Evolutionary conservation across 352 stramenopile species (phyloP).

Genomic region (Phytophthora hybrid): DNA sequence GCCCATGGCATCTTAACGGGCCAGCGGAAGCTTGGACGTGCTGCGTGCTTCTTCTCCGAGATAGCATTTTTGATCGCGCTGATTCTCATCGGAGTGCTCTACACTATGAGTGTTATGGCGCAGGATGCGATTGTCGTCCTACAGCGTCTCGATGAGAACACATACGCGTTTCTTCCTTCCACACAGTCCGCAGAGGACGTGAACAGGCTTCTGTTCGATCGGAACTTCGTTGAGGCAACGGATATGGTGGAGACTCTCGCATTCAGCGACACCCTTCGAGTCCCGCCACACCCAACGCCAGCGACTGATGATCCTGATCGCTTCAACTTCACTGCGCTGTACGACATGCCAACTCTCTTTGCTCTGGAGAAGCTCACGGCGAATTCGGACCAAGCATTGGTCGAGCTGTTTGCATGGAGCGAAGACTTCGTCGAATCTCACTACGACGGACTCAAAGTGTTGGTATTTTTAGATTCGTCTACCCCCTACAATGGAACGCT

Average conservation of each 20-base stretch:
- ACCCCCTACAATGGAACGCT: slow-evolving; percentile 65
- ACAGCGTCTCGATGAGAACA: slow-evolving; percentile 46
- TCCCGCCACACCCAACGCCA: slow-evolving; percentile 67
- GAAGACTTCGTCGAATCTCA: slow-evolving; percentile 45
- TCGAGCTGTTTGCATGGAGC: slow-evolving; percentile 65
- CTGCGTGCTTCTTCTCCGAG: slow-evolving; percentile 57
- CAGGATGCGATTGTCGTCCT: slow-evolving; percentile 61
- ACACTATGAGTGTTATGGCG: slow-evolving; percentile 53
- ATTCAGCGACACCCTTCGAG: slow-evolving; percentile 70
- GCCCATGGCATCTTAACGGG: slow-evolving; percentile 49
- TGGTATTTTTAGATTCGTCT: slow-evolving; percentile 50
- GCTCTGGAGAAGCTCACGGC: slow-evolving; percentile 38
- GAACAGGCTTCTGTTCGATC: slow-evolving; percentile 51
- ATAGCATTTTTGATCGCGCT: slow-evolving; percentile 53
- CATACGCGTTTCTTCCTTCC: slow-evolving; percentile 40
- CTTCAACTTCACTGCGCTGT: slow-evolving; percentile 57
- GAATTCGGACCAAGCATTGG: slow-evolving; percentile 32
- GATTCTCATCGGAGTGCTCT: slow-evolving; percentile 58
- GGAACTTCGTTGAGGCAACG: slow-evolving; percentile 50
- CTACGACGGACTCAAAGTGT: slow-evolving; percentile 33
- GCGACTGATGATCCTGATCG: slow-evolving; percentile 43
- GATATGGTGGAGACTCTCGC: slow-evolving; percentile 45
- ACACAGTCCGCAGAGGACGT: slow-evolving; percentile 32
- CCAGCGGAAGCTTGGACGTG: slow-evolving; percentile 43
- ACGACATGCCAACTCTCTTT: slow-evolving; percentile 59